These are phyloP conservation scores for Fistulinella prunicolor DNA, from an alignment of 768 basidiomycete genomes.

Conservation along the genomic window DNA sequence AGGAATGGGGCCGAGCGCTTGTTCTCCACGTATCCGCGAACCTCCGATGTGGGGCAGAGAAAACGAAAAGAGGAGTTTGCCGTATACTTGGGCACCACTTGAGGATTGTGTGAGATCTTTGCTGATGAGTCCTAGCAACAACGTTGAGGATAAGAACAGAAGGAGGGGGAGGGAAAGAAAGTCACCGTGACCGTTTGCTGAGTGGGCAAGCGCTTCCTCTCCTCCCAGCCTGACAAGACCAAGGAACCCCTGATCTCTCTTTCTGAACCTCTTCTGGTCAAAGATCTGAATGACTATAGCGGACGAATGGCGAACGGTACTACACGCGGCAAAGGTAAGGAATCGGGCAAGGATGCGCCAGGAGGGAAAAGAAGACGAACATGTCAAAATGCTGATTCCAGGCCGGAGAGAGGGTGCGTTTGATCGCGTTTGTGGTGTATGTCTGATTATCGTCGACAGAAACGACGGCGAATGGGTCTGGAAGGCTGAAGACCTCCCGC, in stretches of 20 bases:
- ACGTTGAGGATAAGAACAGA: slow-evolving; percentile 2
- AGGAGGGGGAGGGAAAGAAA: neutral
- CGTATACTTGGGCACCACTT: slow-evolving; percentile 56
- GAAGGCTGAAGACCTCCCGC: slow-evolving; percentile 74
- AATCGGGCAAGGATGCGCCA: neutral
- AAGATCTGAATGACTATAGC: slow-evolving; percentile 83
- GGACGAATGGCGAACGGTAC: slow-evolving; percentile 71
- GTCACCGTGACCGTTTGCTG: slow-evolving; percentile 45
- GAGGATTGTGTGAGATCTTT: slow-evolving; percentile 47
- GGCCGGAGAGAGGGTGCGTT: slow-evolving; percentile 64
- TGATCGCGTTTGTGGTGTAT: slow-evolving; percentile 70
- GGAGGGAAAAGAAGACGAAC: slow-evolving; percentile 42
- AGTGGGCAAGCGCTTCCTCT: slow-evolving; percentile 50
- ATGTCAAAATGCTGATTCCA: slow-evolving; percentile 88
- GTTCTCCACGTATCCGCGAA: slow-evolving; percentile 17
- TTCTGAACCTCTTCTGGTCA: slow-evolving; percentile 86
- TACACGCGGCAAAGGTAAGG: slow-evolving; percentile 25
- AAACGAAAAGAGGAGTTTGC: slow-evolving; percentile 71
- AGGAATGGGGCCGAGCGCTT: slow-evolving; percentile 16
- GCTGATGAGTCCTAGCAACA: slow-evolving; percentile 60
- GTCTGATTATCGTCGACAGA: slow-evolving; percentile 85
- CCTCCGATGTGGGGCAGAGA: slow-evolving; percentile 37
- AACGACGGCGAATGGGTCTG: slow-evolving; percentile 87
- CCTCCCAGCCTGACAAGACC: slow-evolving; percentile 57
- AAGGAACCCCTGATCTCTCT: slow-evolving; percentile 78